phyloP scores from a whole-genome alignment of 495 filamentous ascomycete genomes.

The Staphylotrichum tortipilum region DNA sequence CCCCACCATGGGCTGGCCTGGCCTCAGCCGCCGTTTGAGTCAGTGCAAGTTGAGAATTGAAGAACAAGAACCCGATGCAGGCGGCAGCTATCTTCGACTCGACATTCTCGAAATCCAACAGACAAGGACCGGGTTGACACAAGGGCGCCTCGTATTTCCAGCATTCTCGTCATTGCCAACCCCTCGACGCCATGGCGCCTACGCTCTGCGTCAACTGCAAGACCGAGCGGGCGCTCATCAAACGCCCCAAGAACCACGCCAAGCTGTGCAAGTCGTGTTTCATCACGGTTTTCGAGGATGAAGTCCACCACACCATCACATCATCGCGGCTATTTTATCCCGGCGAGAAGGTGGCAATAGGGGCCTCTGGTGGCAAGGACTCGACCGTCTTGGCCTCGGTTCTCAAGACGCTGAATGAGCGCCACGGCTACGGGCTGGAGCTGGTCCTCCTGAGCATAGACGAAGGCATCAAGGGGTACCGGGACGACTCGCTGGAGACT shows the following conservation, averaged over 20 bases:
- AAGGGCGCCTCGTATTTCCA: too few species aligned
- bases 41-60: not conserved
- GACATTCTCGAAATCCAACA: too few species aligned
- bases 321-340: constrained; percentile 66
- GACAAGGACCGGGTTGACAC: too few species aligned
- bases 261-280: constrained; percentile 90
- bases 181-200: constrained; percentile 35
- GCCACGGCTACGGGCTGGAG: constrained; percentile 77
- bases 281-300: constrained; percentile 75
- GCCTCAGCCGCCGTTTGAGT: too few species aligned
- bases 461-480: constrained; percentile 93
- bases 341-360: constrained; percentile 87
- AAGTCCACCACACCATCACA: constrained; percentile 88
- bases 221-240: constrained; percentile 69
- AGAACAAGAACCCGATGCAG: too few species aligned
- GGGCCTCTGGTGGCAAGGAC: constrained; percentile 95
- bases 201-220: constrained; percentile 66
- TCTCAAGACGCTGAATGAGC: constrained; percentile 86
- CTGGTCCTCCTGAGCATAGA: constrained; percentile 86
- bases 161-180: too few species aligned
- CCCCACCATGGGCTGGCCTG: too few species aligned
- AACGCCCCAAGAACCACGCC: constrained; percentile 85
- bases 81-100: too few species aligned
- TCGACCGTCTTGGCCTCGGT: constrained; percentile 93
- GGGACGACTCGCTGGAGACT: constrained; percentile 90